Evolutionary conservation across 176 grass and related monocot genomes (phyloP), one percentile per base, ranked within the genome.

Genomic region (Aegilops bicornis): DNA sequence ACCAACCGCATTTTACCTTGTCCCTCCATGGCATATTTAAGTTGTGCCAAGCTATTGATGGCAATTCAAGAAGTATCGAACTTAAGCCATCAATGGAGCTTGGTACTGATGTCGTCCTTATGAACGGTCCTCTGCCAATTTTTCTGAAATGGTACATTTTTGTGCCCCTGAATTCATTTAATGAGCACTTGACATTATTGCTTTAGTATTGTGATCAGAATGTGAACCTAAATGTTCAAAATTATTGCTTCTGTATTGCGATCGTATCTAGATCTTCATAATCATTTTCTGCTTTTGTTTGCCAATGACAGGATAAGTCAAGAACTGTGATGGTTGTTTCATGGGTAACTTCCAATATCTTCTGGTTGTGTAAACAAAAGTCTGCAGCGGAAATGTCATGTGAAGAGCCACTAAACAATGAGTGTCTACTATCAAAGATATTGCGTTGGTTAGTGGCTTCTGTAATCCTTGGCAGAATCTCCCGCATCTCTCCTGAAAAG

Each of bases 1-100:
- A 90, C 83, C 96, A 98, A 43, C 84, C 96, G 8, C 93, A 95
- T 89, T 98, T 98, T 69, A 92, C 93, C 69, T 86, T 98, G 25
- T 98, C 93, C 25, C 86, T 98, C 70, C 69, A 92, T 58, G 90
- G 87, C 58, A 83, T 98, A 87, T 73, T 89, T 88, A 88, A 72
- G 37, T 70, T 98, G 33, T 94, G 88, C 89, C 90, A 83, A 84
- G 72, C 78, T 90, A 83, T 92, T 50, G 78, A 82, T 94, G 62
- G 43, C 85, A 54, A 83, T 69, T 88, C 90, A 79, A 93, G 85
- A 90, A 90, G 71, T 78, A 84, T 35, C n/a, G 81, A 92, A 22
- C 84, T 84, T 27, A 27, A 85, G 64, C 80, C 80, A 73, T 50
- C 86, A 42, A 83, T 89, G 69, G 80, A 92, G 87, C 89, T 94